Percentiles rank a stretch among this genome's conserved stretches.
phyloP scores from a whole-genome alignment of 768 basidiomycete genomes.

The Lentinula guzmanii region DNA sequence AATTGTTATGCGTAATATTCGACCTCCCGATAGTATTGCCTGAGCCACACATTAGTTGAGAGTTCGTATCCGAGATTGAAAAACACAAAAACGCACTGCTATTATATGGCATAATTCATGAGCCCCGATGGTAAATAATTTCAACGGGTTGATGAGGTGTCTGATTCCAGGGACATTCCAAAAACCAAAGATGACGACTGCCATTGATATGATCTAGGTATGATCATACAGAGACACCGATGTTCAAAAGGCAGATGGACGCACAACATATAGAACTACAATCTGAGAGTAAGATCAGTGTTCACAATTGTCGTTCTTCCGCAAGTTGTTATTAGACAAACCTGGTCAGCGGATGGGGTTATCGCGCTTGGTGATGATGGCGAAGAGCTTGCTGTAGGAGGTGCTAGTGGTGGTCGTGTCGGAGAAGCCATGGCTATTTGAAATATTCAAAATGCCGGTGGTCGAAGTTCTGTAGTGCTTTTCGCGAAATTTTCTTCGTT shows the following conservation, averaged over 20 bases:
- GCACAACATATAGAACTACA: slow-evolving; percentile 70
- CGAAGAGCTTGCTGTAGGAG: slow-evolving; percentile 31
- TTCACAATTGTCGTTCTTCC: slow-evolving; percentile 3
- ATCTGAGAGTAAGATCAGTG: slow-evolving; percentile 33
- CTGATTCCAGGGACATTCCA: slow-evolving; percentile 84
- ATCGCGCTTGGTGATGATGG: slow-evolving; percentile 37
- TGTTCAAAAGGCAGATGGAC: slow-evolving; percentile 20
- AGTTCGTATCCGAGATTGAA: background rate
- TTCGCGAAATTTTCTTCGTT: slow-evolving; percentile 6
- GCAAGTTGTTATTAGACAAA: slow-evolving; percentile 26
- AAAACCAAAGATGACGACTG: slow-evolving; percentile 80
- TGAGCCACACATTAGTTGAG: slow-evolving; percentile 17
- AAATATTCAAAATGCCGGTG: background rate
- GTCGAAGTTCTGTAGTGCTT: background rate
- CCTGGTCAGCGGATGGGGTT: slow-evolving; percentile 68
- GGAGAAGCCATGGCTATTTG: slow-evolving; percentile 17
- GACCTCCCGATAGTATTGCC: slow-evolving; percentile 78
- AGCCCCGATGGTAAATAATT: slow-evolving; percentile 84
- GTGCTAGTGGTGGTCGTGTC: slow-evolving; percentile 36
- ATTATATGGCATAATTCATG: slow-evolving; percentile 84
- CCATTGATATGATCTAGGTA: slow-evolving; percentile 71
- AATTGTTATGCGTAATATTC: slow-evolving; percentile 73
- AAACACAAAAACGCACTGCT: slow-evolving; percentile 41
- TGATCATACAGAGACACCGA: background rate
- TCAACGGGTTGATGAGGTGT: slow-evolving; percentile 76